Evolutionary conservation across 495 filamentous ascomycete species (phyloP), one percentile per base, ranked within the genome.

Genomic region (Xanthoparmelia taractica): DNA sequence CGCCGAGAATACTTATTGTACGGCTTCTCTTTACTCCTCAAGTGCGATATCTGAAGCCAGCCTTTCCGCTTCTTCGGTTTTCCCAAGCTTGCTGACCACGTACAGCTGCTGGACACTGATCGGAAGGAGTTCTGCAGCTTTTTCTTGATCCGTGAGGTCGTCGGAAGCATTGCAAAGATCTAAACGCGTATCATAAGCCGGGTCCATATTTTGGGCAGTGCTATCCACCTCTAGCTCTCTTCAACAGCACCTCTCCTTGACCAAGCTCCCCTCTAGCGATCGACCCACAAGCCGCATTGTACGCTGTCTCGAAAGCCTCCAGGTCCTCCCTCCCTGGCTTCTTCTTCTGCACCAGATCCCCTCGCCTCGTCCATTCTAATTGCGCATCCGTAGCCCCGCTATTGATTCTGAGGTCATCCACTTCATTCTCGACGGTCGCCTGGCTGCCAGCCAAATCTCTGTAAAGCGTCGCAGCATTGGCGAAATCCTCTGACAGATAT

Each of bases 291-390:
- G 92, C 95, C 11, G 87, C 86, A 77, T 98, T 98, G 75, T 92
- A 98, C 0, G 91, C 83, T 7, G 88, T 95, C 74, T 98, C 94
- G 68, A 97, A 98, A 5, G 87, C 86, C 70, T 97, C 91, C 54
- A 96, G 73, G 69, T 96, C 90, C 61, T 91, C 90, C 63, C 86
- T 80, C 23, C 76, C 78, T 18, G 85, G 79, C 70, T 89, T 82
- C 65, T 79, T 82, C 67, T 74, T 78, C 59, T 64, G 60, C 41
- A 81, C 81, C 23, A 81, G 71, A 60, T 82, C 74, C 23, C 80
- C 75, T 48, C 81, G 73, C 50, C 86, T 87, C 64, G 85, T 80
- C 92, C 91, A 96, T 69, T 92, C 84, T n/a, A 94, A 75, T 75
- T 96, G 93, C 18, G 91, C 90, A 74, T 89, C 84, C 0, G 86